These are phyloP conservation scores for Hortaea sp. DNA, from an alignment of 2,329 filamentous ascomycete species.

Conservation along the genomic window DNA sequence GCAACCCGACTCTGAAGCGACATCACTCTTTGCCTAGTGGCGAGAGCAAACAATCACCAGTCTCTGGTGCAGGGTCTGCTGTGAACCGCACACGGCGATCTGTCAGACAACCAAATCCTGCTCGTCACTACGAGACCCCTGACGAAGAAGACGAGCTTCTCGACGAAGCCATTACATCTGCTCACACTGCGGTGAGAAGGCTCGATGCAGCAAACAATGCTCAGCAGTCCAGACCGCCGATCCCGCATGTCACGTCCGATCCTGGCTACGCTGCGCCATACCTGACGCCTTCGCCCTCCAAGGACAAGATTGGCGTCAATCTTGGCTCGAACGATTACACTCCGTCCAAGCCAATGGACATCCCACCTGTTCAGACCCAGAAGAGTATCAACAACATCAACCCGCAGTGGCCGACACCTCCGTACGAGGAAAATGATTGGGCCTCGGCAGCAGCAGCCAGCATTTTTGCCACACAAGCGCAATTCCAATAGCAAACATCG, in stretches of 20 bases:
- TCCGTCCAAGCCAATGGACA: constrained; percentile 61
- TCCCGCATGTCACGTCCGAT: constrained; percentile 57
- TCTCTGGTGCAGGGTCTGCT: constrained; percentile 42
- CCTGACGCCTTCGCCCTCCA: constrained; percentile 67
- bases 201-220: constrained; percentile 43
- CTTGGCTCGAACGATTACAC: constrained; percentile 57
- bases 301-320: constrained; percentile 66
- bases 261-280: constrained; percentile 43
- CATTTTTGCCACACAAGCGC: constrained; percentile 63
- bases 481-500: constrained; percentile 16
- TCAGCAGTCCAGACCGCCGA: constrained; percentile 32
- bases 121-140: constrained; percentile 82
- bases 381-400: constrained; percentile 37
- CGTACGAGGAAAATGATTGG: constrained; percentile 92
- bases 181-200: constrained; percentile 62
- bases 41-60: constrained; percentile 46
- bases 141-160: constrained; percentile 95
- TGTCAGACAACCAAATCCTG: constrained; percentile 60
- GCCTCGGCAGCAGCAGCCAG: constrained; percentile 71
- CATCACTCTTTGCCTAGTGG: constrained; percentile 38
- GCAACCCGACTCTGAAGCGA: constrained; percentile 38
- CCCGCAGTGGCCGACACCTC: constrained; percentile 87
- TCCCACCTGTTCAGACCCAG: constrained; percentile 48
- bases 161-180: constrained; percentile 75
- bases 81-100: constrained; percentile 71